Evolutionary conservation across 2,329 filamentous ascomycete genomes (phyloP).

Genomic region (Canariomyces notabilis): DNA sequence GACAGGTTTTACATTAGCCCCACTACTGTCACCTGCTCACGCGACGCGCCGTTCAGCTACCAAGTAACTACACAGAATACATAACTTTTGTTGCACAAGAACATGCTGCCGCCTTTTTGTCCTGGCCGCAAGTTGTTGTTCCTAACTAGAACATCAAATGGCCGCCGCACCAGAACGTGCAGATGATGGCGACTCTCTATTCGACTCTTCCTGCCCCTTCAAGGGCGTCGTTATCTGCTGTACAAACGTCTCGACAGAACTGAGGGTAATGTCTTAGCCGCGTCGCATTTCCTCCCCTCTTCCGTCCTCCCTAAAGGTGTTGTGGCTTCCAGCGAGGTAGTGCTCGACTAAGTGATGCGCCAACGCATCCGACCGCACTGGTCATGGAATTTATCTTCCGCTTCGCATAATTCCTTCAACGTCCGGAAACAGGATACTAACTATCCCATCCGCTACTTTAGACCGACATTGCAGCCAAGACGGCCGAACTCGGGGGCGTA

Average conservation of each 20-base stretch:
- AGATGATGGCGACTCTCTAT: constrained; percentile 13
- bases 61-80: too few relatives aligned
- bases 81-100: neutral
- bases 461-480: constrained; percentile 57
- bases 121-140: neutral
- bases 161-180: constrained; percentile 8
- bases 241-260: constrained; percentile 75
- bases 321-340: too few relatives aligned
- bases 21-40: constrained; percentile 17
- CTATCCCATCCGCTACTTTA: constrained; percentile 22
- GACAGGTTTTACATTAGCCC: neutral
- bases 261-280: constrained; percentile 54
- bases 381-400: too few relatives aligned
- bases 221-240: constrained; percentile 76
- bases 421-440: too few relatives aligned
- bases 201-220: constrained; percentile 60
- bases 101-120: neutral
- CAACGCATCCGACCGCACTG: too few relatives aligned
- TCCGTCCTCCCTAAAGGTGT: neutral
- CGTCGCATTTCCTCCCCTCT: constrained; percentile 1
- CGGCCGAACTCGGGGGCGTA: constrained; percentile 75
- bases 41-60: constrained; percentile 15
- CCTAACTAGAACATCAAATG: constrained; percentile 14
- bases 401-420: constrained; percentile 7
- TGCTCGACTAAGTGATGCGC: constrained; percentile 13